Evolutionary conservation across 495 filamentous ascomycete genomes (phyloP), one percentile per base, ranked within the genome.

Genomic region (Aspergillus indologenus): DNA sequence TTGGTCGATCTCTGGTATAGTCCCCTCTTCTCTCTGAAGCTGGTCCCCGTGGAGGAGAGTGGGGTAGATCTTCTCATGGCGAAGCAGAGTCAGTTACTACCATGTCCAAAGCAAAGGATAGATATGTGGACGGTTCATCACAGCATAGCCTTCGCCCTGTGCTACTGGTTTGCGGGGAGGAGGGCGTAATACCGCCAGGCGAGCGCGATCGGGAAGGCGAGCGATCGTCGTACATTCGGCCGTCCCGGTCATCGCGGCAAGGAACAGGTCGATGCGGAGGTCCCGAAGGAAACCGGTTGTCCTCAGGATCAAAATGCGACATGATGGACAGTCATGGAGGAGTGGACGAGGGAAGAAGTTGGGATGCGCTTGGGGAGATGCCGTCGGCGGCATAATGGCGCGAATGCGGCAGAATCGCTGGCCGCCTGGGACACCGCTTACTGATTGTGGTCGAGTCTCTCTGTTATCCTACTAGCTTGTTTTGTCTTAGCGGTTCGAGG

Each of bases 181-280:
- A 68, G 59, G 58, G 48, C 45, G 53, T 72, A 69, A 65, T 75
- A 78, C 75, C 75, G 64, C 71, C 71, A 74, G 72, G 74, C 61
- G 77, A 79, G 56, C 69, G 71, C 53, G 77, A 78, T 62, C 75
- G 72, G 7, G 74, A 68, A 46, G 53, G 68, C 43, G 68, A 71
- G 44, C 63, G 71, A 61, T 82, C 81, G 58, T 81, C 78, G 60
- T 83, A 81, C 74, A 81, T 79, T 46, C 73, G 69, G 52, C 70
- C 76, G 40, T 81, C 74, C 24, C 74, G 68, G 42, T 79, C 72
- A 54, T 72, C 67, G 21, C 68, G 68, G 52, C 67, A 68, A 29
- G 66, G 68, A 24, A 68, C 71, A 0, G 69, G 65, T 58, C 73
- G 53, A 21, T 68, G 44, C 9, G 60, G 19, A 1, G 65, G 61